Base-by-base conservation (phyloP, 768 basidiomycete genomes). In the Lepiota venenata region DNA sequence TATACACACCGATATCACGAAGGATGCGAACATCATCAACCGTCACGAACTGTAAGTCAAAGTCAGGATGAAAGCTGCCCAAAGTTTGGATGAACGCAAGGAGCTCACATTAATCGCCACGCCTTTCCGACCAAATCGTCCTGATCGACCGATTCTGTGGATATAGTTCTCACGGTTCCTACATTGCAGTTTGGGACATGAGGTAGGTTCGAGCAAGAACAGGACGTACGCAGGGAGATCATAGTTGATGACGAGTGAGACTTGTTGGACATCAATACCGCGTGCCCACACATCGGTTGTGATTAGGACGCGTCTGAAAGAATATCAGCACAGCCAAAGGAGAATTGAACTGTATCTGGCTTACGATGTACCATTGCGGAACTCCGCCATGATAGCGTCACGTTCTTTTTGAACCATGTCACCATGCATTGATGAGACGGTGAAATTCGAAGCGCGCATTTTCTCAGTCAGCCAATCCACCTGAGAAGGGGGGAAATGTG, bases 121-220 rank as follows among this genome's bases (percentile, higher is more conserved):
- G 80, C 96, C 97, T 75, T 99, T 99, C 63, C 97, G 81, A 62
- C 97, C 97, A 75, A 98, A 98, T 56, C 97, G 93, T 67, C 97
- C 97, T 55, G 95, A 97, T 58, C 97, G 93, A 71, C 97, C 97
- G 68, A 98, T 98, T 66, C 97, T 91, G 77, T 99, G 97, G 62
- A 99, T 98, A 76, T 99, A 99, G 72, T 99, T 98, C 82, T 98
- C 96, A 80, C 91, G 91, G 69, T 93, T 93, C 60, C 88, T 93
- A 59, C 48, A 62, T 32, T 3, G 43, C 11, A 40, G 10, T 29
- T 3, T 25, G 5, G 20, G 27, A 32, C 48, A 53, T 35, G 21
- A 47, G 32, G 53, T 55, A 7, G 52, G 37, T 52, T n/a, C 14
- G 20, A 18, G 41, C 32, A 46, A 32, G 45, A 58, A 51, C 12